Percentiles rank a stretch among this genome's conserved stretches.
phyloP scores from a whole-genome alignment of 208 protist species.

The Leishmania martiniquensis region DNA sequence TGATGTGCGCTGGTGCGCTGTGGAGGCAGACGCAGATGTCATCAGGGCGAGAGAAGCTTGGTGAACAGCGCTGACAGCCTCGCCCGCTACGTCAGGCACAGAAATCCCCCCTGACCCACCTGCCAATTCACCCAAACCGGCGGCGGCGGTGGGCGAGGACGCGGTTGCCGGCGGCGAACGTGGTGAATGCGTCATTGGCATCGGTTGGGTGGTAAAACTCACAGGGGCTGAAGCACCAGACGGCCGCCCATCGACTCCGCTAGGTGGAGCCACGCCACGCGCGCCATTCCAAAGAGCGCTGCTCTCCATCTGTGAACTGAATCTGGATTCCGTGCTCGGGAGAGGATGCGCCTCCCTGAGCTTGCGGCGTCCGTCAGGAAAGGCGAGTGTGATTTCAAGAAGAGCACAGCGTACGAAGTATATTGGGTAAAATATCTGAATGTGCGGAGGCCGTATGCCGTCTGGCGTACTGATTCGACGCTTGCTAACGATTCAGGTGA shows the following conservation, averaged over 20 bases:
- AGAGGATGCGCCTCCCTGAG: too few relatives aligned
- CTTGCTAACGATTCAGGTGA: not conserved
- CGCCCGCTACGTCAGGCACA: not conserved
- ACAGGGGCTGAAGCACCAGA: not conserved
- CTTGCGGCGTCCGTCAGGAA: not conserved
- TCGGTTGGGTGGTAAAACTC: not conserved
- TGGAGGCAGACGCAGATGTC: not conserved
- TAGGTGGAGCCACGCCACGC: not conserved
- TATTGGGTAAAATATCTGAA: not conserved
- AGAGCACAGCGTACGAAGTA: too few relatives aligned
- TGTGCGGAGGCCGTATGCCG: not conserved
- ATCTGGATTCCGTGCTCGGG: too few relatives aligned
- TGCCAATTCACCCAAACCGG: not conserved
- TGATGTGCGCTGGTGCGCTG: not conserved
- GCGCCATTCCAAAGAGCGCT: not conserved
- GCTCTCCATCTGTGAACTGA: not conserved
- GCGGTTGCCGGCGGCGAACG: not conserved
- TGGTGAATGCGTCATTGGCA: not conserved
- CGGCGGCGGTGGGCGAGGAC: not conserved
- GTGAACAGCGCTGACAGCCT: not conserved
- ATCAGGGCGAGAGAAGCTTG: not conserved
- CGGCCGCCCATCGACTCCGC: not conserved
- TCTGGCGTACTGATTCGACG: not conserved
- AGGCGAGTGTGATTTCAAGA: not conserved
- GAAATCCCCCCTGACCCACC: not conserved